Evolutionary conservation across 345 rosid species (phyloP), one percentile per base, ranked within the genome.

Genomic region (Salix udensis): DNA sequence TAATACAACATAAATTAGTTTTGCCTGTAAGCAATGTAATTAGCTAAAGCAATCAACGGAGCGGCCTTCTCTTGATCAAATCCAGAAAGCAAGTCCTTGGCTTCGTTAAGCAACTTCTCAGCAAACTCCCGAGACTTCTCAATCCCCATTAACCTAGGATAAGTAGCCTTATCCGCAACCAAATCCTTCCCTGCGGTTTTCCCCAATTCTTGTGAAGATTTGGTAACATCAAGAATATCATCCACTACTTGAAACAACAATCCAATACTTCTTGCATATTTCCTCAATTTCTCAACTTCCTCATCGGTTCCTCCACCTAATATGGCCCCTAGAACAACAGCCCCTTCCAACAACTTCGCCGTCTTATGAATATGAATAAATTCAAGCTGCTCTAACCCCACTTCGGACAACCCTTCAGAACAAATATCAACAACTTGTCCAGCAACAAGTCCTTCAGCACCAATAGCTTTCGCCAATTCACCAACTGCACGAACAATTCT

Each of bases 141-240:
- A 24, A 96, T 76, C 52, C 99, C 99, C 85, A 96, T 64, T n/a
- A 93, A 80, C 82, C 91, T 96, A 0, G 99, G 98, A 74, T 92
- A 96, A 0, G 97, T 96, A 13, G 78, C 74, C 58, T 93, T 93
- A 80, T 92, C 97, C 0, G 98, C 97, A 67, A 90, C 85, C 87
- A 96, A 80, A 73, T 96, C 99, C 82, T 96, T 96, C 24, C 99
- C 98, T 0, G 97, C 99, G 5, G 99, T 93, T 85, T 96, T 93
- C 28, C 99, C 99, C 73, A 93, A 58, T 69, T 96, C 97, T 53
- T 88, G 48, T 0, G 97, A 92, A 1, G 99, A 92, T 78, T 82
- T 88, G 2, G 99, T 96, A 68, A 96, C 87, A 76, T 96, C 99
- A 66, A 96, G 90, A n/a, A 96, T 92, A 67, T 93, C 97, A 82